phyloP scores from a whole-genome alignment of 805 yeast genomes.

The Lipomyces anomalus region DNA sequence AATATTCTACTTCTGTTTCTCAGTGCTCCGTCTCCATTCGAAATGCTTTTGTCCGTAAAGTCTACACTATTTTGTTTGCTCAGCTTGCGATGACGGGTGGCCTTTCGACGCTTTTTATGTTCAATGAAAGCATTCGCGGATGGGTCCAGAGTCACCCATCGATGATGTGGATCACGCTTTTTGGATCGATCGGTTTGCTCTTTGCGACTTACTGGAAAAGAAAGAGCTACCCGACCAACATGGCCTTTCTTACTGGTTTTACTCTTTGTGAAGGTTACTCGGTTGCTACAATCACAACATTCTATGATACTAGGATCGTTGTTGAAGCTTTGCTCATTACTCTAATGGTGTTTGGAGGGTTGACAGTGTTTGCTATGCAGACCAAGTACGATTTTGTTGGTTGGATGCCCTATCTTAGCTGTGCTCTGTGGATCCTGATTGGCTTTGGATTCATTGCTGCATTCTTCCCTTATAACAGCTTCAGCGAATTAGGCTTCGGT shows the following conservation, averaged over 20 bases:
- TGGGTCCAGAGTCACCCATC: conserved; percentile 59
- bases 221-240: conserved; percentile 61
- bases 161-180: conserved; percentile 50
- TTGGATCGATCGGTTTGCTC: conserved; percentile 59
- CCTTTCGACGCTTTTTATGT: conserved; percentile 48
- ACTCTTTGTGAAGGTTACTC: conserved; percentile 71
- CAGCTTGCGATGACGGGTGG: conserved; percentile 61
- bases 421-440: conserved; percentile 60
- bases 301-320: conserved; percentile 57
- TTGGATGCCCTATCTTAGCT: conserved; percentile 55
- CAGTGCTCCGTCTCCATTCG: conserved; percentile 72
- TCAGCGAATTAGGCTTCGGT: conserved; percentile 61
- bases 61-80: conserved; percentile 60
- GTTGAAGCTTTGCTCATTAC: conserved; percentile 70
- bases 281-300: conserved; percentile 60
- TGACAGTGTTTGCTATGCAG: conserved; percentile 71
- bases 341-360: conserved; percentile 63
- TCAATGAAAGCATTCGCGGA: conserved; percentile 40
- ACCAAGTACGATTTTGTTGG: conserved; percentile 67
- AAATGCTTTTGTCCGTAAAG: conserved; percentile 70
- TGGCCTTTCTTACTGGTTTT: conserved; percentile 55
- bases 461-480: conserved; percentile 56
- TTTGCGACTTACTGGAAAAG: conserved; percentile 60
- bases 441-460: conserved; percentile 66
- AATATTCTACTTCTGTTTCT: conserved; percentile 69